Evolutionary conservation across 2,329 filamentous ascomycete species (phyloP).

Genomic region (Aaosphaeria arxii): DNA sequence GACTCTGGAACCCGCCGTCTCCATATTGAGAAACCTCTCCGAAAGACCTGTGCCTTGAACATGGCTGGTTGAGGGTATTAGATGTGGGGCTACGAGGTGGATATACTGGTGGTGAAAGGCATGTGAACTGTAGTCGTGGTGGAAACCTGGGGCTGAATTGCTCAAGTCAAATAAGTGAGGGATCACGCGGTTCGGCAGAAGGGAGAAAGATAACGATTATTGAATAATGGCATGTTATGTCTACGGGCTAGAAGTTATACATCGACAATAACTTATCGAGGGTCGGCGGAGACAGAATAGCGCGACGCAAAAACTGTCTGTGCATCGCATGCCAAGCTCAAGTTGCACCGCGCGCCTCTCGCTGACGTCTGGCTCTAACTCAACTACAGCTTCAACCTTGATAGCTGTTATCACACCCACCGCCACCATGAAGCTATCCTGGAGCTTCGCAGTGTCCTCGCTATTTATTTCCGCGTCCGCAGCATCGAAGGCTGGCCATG

Average conservation of each 20-base stretch:
- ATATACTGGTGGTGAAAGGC: too few species aligned
- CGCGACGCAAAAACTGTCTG: too few species aligned
- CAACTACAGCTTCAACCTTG: conserved; percentile 14
- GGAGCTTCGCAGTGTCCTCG: conserved; percentile 38
- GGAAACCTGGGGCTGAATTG: too few species aligned
- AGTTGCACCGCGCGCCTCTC: neutral
- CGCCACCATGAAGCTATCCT: conserved; percentile 45
- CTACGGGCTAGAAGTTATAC: too few species aligned
- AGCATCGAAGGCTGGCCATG: conserved; percentile 28
- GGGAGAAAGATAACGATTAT: too few species aligned
- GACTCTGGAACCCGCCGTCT: conserved; percentile 19
- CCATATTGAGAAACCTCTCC: conserved; percentile 37
- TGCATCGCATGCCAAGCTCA: neutral
- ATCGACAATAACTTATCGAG: too few species aligned
- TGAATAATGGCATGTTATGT: too few species aligned
- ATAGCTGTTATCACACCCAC: conserved; percentile 13
- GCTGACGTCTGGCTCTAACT: conserved; percentile 9
- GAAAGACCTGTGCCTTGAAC: conserved; percentile 36
- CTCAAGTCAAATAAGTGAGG: too few species aligned
- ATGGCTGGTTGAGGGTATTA: conserved; percentile 14
- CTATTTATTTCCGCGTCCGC: conserved; percentile 33
- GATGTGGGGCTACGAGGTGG: too few species aligned
- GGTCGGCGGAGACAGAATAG: too few species aligned
- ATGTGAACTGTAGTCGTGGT: too few species aligned
- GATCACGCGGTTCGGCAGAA: too few species aligned